phyloP scores from a whole-genome alignment of 805 yeast species.

The Myxozyma mucilagina region DNA sequence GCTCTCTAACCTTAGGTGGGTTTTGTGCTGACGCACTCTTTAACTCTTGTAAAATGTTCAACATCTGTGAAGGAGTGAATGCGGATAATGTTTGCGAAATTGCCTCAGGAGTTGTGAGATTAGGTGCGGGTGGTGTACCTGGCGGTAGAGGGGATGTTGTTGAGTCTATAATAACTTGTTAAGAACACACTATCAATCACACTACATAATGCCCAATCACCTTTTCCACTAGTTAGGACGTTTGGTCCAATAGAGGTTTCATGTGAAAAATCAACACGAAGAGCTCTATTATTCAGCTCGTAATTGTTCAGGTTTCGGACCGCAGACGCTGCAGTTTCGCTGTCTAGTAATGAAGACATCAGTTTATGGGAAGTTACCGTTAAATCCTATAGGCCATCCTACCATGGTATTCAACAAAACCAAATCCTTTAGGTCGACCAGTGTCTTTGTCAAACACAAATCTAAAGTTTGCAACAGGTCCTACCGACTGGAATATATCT shows the following conservation, averaged over 20 bases:
- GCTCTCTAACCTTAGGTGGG: slow-evolving; percentile 57
- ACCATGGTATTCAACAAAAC: slow-evolving; percentile 77
- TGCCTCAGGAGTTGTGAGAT: slow-evolving; percentile 44
- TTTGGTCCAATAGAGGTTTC: slow-evolving; percentile 45
- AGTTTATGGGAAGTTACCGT: too few relatives aligned
- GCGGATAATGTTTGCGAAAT: slow-evolving; percentile 51
- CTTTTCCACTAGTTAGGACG: slow-evolving; percentile 6
- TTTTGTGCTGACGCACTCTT: slow-evolving; percentile 57
- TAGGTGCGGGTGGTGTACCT: slow-evolving; percentile 49
- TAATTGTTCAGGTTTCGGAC: slow-evolving; percentile 83
- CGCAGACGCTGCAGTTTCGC: slow-evolving; percentile 86
- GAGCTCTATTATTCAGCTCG: slow-evolving; percentile 65
- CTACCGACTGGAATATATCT: slow-evolving; percentile 82
- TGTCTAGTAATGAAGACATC: slow-evolving; percentile 40
- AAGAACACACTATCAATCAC: slow-evolving; percentile 1
- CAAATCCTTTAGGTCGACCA: slow-evolving; percentile 88
- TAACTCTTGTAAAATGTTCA: slow-evolving; percentile 56
- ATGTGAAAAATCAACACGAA: slow-evolving; percentile 74
- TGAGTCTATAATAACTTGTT: neutral
- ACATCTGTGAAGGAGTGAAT: slow-evolving; percentile 50
- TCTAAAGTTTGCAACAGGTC: slow-evolving; percentile 76
- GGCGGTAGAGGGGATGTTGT: slow-evolving; percentile 55
- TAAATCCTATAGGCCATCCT: neutral
- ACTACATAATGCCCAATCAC: neutral
- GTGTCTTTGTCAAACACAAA: slow-evolving; percentile 84